phyloP scores from a whole-genome alignment of 2,329 filamentous ascomycete species.

The Taxawa tesnikishii region DNA sequence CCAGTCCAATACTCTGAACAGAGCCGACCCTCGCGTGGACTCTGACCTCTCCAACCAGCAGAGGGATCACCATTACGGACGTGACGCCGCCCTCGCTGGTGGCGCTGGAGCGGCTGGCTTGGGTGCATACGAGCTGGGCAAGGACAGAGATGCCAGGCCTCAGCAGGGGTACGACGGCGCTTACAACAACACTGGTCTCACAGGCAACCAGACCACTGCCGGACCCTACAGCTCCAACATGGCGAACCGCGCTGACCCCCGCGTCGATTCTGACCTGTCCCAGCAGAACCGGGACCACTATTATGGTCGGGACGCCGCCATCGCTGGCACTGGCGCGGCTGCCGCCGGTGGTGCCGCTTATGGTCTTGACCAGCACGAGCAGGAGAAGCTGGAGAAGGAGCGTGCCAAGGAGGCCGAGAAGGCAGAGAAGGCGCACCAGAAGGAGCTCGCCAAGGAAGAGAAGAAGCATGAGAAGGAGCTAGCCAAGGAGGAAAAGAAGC shows the following conservation, averaged over 20 bases:
- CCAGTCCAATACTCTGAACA: slow-evolving; percentile 11
- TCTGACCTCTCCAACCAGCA: slow-evolving; percentile 4
- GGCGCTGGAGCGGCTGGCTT: slow-evolving; percentile 14
- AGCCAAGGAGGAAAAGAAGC: slow-evolving; percentile 13
- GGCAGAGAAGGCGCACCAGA: slow-evolving; percentile 16
- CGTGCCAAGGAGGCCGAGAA: slow-evolving; percentile 11
- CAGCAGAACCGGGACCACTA: slow-evolving; percentile 7
- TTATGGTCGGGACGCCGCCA: slow-evolving; percentile 6
- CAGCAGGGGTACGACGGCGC: no score
- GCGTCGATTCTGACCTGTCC: slow-evolving; percentile 3
- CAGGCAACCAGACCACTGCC: slow-evolving; percentile 6
- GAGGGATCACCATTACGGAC: slow-evolving; percentile 11
- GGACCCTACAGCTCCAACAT: slow-evolving; percentile 7
- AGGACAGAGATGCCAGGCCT: no score
- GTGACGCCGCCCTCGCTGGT: slow-evolving; percentile 16
- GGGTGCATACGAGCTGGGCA: slow-evolving; percentile 15
- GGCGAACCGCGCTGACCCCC: slow-evolving; percentile 5
- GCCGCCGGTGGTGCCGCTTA: slow-evolving; percentile 8
- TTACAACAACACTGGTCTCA: slow-evolving; percentile 1
- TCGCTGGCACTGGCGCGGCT: background rate
- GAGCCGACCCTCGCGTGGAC: slow-evolving; percentile 11
- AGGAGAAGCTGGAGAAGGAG: slow-evolving; percentile 15
- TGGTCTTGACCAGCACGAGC: slow-evolving; percentile 12
- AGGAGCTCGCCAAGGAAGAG: slow-evolving; percentile 10
- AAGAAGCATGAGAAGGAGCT: slow-evolving; percentile 17